phyloP scores from a whole-genome alignment of 345 rosid genomes.

The Salix koriyanagi region DNA sequence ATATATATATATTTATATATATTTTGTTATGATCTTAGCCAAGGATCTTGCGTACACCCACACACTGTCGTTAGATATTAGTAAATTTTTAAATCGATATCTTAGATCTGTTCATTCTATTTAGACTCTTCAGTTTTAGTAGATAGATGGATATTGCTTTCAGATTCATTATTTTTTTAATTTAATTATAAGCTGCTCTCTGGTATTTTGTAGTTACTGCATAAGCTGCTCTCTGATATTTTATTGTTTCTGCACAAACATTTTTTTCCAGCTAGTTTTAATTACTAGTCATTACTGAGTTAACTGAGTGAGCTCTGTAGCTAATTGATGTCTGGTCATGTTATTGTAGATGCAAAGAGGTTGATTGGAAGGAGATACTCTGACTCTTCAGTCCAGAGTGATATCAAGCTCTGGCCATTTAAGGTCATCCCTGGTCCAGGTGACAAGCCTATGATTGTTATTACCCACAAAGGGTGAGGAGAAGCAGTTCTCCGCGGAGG shows the following conservation, averaged over 20 bases:
- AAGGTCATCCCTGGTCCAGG: constrained; percentile 24
- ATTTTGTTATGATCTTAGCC: background rate
- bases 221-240: too few species aligned
- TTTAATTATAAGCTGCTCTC: background rate
- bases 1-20: background rate
- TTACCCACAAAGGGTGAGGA: constrained; percentile 29
- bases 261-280: background rate
- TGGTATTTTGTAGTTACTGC: too few species aligned
- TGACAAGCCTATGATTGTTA: constrained; percentile 30
- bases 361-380: constrained; percentile 26
- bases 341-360: constrained; percentile 23
- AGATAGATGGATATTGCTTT: background rate
- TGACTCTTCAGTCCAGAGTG: constrained; percentile 26
- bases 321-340: background rate
- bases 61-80: background rate
- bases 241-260: too few species aligned
- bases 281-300: background rate
- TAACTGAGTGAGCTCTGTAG: background rate
- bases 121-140: background rate
- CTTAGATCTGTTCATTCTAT: background rate
- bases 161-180: background rate
- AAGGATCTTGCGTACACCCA: background rate
- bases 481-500: constrained; percentile 29
- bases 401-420: constrained; percentile 30
- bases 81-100: background rate